Base-by-base conservation (phyloP, 78 protist genomes). In the Dictyostelium citrinum region DNA sequence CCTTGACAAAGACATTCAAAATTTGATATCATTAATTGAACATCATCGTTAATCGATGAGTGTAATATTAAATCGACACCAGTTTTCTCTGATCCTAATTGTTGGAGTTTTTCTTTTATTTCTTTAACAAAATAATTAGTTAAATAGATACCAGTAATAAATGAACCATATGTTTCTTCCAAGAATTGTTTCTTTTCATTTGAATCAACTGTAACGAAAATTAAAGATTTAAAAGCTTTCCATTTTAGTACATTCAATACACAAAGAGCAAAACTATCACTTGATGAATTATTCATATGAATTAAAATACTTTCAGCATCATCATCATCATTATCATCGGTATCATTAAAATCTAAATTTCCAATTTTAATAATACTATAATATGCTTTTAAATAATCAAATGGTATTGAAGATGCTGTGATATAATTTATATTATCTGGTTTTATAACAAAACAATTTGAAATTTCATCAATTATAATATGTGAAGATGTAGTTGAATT, bases 21-120 rank as follows among this genome's bases (percentile, higher is more conserved):
- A 75, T 67, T 81, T 0, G 81, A 12, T 8, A 51, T 22, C 60
- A 80, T 67, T n/a, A 27, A n/a, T n/a, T n/a, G n/a, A n/a, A n/a
- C 27, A 3, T 80, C 75, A 8, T 84, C 79, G 12, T 77, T 33
- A 5, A 64, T n/a, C 0, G 80, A 43, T 46, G 58, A 14, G 11
- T 90, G 61, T 16, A 90, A 22, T 5, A 90, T 14, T 31, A 95
- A 91, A 61, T 96, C 96, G 2, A 94, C 95, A 0, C 96, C 93
- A 2, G 0, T 3, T 17, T 85, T 91, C 1, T 68, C 31, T 68
- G 76, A 68, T 10, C 39, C 39, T 71, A 83, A 29, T 14, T 46
- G 22, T 46, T 14, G 9, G 41, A 16, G 16, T 51, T 33, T 83
- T 45, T 35, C 1, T 33, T 17, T 55, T 3, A 49, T 43, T 51